Percentiles rank a stretch among this genome's conserved stretches.
phyloP scores from a whole-genome alignment of 257 asterid genomes.

The Craterostigma plantagineum region DNA sequence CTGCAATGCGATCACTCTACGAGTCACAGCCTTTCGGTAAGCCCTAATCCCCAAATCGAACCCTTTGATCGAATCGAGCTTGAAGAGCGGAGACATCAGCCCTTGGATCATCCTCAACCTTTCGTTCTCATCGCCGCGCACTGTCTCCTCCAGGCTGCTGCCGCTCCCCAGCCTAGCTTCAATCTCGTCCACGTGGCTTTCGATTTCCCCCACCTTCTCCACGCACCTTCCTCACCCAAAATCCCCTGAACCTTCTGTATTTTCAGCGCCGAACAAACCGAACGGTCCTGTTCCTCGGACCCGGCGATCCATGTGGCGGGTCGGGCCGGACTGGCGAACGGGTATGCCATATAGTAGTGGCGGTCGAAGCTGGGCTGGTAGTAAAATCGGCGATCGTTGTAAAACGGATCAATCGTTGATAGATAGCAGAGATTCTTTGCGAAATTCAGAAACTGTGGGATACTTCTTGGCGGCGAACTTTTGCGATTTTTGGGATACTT shows the following conservation, averaged over 20 bases:
- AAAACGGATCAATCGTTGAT: too few relatives aligned
- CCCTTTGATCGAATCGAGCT: slow-evolving; percentile 52
- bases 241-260: slow-evolving; percentile 77
- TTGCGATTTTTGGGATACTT: too few relatives aligned
- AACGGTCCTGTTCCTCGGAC: slow-evolving; percentile 15
- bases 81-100: slow-evolving; percentile 51
- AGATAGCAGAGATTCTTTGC: too few relatives aligned
- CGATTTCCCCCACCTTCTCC: slow-evolving; percentile 29
- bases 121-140: slow-evolving; percentile 30
- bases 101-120: slow-evolving; percentile 44
- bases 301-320: slow-evolving; percentile 10
- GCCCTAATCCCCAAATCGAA: slow-evolving; percentile 46
- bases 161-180: slow-evolving; percentile 21
- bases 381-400: too few relatives aligned
- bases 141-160: slow-evolving; percentile 24
- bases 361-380: too few relatives aligned
- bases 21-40: slow-evolving; percentile 47
- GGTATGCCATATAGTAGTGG: too few relatives aligned
- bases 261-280: slow-evolving; percentile 34
- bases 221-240: slow-evolving; percentile 38
- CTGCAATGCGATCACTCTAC: slow-evolving; percentile 51
- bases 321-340: slow-evolving; percentile 1
- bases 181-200: slow-evolving; percentile 39
- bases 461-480: too few relatives aligned
- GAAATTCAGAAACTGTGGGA: too few relatives aligned